phyloP scores from a whole-genome alignment of 495 filamentous ascomycete species.

The Stereocaulon alpinum region DNA sequence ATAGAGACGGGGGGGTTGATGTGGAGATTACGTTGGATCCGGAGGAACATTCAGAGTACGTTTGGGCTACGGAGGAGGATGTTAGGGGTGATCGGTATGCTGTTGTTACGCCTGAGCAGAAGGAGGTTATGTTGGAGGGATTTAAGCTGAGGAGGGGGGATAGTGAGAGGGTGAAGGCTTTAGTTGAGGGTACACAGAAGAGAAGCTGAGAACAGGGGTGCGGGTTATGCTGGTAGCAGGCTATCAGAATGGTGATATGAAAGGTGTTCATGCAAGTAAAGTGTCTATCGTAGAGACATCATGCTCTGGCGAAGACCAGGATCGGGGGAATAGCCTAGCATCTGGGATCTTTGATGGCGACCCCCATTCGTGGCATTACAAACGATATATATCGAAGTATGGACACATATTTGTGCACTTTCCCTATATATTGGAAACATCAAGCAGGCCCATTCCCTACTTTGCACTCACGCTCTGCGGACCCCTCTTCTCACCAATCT shows the following conservation, averaged over 20 bases:
- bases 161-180: neutral
- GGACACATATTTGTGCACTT: neutral
- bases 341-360: too few species aligned
- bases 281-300: too few species aligned
- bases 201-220: too few species aligned
- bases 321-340: too few species aligned
- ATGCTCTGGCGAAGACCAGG: too few species aligned
- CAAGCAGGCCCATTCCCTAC: neutral
- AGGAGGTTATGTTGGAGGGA: slow-evolving; percentile 11
- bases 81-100: neutral
- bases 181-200: neutral
- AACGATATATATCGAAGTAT: too few species aligned
- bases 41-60: slow-evolving; percentile 35
- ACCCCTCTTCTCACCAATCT: neutral
- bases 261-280: too few species aligned
- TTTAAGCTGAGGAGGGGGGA: slow-evolving; percentile 5
- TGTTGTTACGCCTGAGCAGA: slow-evolving; percentile 2
- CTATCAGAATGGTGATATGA: too few species aligned
- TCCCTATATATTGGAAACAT: neutral
- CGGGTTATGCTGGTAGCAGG: too few species aligned
- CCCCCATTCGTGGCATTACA: too few species aligned
- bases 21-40: slow-evolving; percentile 30
- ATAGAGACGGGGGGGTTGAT: too few species aligned
- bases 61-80: slow-evolving; percentile 38
- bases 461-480: neutral